Evolutionary conservation across 495 filamentous ascomycete genomes (phyloP).

Genomic region (Acidiella bohemica): DNA sequence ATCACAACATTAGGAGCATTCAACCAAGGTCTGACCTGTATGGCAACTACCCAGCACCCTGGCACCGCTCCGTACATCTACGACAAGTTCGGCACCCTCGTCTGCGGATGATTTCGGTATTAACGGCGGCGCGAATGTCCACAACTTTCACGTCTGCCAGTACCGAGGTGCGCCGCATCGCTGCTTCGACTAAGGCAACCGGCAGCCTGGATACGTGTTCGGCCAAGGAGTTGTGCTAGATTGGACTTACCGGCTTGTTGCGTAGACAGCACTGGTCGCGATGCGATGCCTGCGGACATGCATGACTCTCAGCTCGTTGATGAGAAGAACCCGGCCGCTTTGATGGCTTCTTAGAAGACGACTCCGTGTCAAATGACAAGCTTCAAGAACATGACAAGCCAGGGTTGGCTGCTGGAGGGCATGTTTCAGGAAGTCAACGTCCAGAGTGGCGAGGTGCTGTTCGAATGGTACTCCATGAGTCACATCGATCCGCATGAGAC

Average conservation of each 20-base stretch:
- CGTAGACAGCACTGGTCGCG: conserved; percentile 4
- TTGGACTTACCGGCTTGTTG: conserved; percentile 7
- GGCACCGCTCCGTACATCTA: conserved; percentile 16
- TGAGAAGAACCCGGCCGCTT: conserved; percentile 1
- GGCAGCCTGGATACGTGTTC: conserved; percentile 4
- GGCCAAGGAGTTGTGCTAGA: conserved; percentile 11
- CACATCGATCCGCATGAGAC: conserved; percentile 18
- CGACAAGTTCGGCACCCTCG: conserved; percentile 15
- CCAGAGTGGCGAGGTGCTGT: conserved; percentile 30
- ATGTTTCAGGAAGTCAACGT: conserved; percentile 36
- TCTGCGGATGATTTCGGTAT: conserved; percentile 13
- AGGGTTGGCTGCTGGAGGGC: conserved; percentile 34
- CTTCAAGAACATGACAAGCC: conserved; percentile 11
- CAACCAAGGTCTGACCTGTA: conserved; percentile 12
- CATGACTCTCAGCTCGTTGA: conserved; percentile 23
- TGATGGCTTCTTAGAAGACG: conserved; percentile 5
- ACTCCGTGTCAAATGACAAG: conserved; percentile 13
- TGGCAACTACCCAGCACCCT: conserved; percentile 6
- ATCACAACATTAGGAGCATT: not conserved
- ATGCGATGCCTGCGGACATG: conserved; percentile 17
- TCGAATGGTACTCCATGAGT: conserved; percentile 31
- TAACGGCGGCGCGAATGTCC: not conserved
- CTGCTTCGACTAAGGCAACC: conserved; percentile 3
- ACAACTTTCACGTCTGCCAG: conserved; percentile 11
- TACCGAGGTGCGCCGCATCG: conserved; percentile 10